These are phyloP conservation scores for Fusarium sp. DNA, from an alignment of 2,329 filamentous ascomycete genomes.

Conservation along the genomic window DNA sequence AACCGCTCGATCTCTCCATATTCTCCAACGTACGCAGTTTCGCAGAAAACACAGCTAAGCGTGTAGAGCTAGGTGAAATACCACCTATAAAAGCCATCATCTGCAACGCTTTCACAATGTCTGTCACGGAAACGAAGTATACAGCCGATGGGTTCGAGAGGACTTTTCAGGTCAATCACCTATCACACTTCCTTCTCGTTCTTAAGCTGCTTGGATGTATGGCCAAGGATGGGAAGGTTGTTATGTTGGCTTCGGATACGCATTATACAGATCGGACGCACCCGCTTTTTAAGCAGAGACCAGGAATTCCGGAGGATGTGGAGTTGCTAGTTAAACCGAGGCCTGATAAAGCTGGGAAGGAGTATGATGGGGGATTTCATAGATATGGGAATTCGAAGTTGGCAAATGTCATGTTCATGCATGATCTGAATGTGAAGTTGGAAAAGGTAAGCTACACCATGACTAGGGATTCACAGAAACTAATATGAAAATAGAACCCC, in stretches of 20 bases:
- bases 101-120: slow-evolving; percentile 38
- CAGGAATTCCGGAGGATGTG: slow-evolving; percentile 17
- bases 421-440: slow-evolving; percentile 34
- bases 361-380: slow-evolving; percentile 39
- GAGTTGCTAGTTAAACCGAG: slow-evolving; percentile 7
- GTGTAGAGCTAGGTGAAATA: not conserved
- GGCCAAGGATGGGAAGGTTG: slow-evolving; percentile 11
- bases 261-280: slow-evolving; percentile 30
- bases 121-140: slow-evolving; percentile 2
- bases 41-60: not conserved
- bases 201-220: slow-evolving; percentile 34
- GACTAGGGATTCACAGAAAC: fast-evolving
- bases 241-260: slow-evolving; percentile 24
- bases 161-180: slow-evolving; percentile 37
- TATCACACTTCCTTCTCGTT: slow-evolving; percentile 38
- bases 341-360: slow-evolving; percentile 11
- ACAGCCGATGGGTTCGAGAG: slow-evolving; percentile 30
- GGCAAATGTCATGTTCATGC: slow-evolving; percentile 43
- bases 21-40: slow-evolving; percentile 15
- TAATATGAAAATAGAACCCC: slow-evolving; percentile 13
- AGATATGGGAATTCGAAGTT: slow-evolving; percentile 38
- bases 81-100: slow-evolving; percentile 32
- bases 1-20: slow-evolving; percentile 28
- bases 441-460: not conserved
- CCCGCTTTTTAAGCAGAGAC: slow-evolving; percentile 21